Evolutionary conservation across 495 filamentous ascomycete species (phyloP).

Genomic region (Evernia prunastri): DNA sequence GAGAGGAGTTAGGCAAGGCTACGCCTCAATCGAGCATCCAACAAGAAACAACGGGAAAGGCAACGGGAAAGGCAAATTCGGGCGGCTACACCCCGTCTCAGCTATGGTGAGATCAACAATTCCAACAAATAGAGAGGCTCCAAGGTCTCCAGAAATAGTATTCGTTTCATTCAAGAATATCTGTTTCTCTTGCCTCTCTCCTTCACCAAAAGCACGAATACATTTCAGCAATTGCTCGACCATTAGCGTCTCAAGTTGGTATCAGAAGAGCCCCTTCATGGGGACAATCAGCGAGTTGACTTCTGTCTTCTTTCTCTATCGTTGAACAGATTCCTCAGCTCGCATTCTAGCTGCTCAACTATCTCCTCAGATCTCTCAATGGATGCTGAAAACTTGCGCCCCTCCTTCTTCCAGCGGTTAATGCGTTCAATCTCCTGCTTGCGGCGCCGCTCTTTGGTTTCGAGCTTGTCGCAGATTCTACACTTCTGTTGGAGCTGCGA

Average conservation of each 20-base stretch:
- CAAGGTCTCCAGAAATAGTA: constrained; percentile 21
- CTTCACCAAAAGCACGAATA: constrained; percentile 6
- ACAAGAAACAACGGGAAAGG: constrained; percentile 1
- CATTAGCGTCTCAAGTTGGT: constrained; percentile 8
- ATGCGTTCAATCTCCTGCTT: constrained; percentile 71
- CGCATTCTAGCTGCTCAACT: constrained; percentile 53
- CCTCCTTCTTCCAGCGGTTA: constrained; percentile 71
- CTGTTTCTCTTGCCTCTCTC: constrained; percentile 7
- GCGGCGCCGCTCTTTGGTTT: constrained; percentile 75
- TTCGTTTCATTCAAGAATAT: constrained; percentile 17
- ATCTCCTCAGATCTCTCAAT: constrained; percentile 68
- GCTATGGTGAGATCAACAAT: constrained; percentile 15
- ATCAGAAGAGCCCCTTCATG: constrained; percentile 6
- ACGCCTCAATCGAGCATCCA: constrained; percentile 9
- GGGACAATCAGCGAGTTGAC: constrained; percentile 14
- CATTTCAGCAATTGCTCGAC: constrained; percentile 2
- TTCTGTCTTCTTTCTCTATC: constrained; percentile 35
- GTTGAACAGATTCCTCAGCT: constrained; percentile 51
- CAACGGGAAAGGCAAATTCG: constrained; percentile 14
- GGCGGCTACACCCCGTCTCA: constrained; percentile 25
- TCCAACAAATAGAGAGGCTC: constrained; percentile 22
- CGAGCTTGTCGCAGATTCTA: constrained; percentile 84
- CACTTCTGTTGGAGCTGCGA: constrained; percentile 55
- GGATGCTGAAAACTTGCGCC: constrained; percentile 62
- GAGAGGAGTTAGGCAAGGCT: constrained; percentile 3